Evolutionary conservation across 345 rosid species (phyloP).

Genomic region (Moricandia arvensis): DNA sequence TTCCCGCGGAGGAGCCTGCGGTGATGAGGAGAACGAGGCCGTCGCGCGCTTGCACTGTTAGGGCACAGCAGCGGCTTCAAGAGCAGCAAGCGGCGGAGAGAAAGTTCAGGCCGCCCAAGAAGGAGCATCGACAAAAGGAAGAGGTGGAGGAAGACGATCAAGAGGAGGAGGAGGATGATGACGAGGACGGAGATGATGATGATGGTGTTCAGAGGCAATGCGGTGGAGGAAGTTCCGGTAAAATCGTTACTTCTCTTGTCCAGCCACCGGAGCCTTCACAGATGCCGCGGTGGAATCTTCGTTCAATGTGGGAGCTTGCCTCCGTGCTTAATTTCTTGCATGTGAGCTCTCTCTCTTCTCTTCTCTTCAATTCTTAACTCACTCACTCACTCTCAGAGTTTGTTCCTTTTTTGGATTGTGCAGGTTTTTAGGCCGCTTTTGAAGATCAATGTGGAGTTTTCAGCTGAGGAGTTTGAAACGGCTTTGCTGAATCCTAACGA

Average conservation of each 20-base stretch:
- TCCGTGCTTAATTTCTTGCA: slow-evolving; percentile 94
- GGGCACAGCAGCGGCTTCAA: slow-evolving; percentile 75
- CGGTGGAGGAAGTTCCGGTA: slow-evolving; percentile 44
- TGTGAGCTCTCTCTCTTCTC: slow-evolving; percentile 48
- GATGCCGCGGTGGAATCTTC: slow-evolving; percentile 90
- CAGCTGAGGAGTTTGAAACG: slow-evolving; percentile 96
- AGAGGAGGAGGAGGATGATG: slow-evolving; percentile 34
- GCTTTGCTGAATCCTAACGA: slow-evolving; percentile 84
- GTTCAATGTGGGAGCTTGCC: slow-evolving; percentile 99
- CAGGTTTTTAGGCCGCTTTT: slow-evolving; percentile 86
- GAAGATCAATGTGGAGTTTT: slow-evolving; percentile 83
- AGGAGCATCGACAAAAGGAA: slow-evolving; percentile 36
- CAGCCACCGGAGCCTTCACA: slow-evolving; percentile 76
- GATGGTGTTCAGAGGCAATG: slow-evolving; percentile 47
- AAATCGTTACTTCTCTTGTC: slow-evolving; percentile 81
- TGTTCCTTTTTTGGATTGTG: slow-evolving; percentile 19
- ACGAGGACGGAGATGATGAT: slow-evolving; percentile 31
- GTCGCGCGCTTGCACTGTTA: slow-evolving; percentile 89
- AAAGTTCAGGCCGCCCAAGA: slow-evolving; percentile 57
- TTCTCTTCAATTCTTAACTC: not conserved
- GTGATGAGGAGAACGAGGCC: slow-evolving; percentile 76
- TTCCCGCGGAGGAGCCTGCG: slow-evolving; percentile 17
- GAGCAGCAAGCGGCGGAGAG: slow-evolving; percentile 67
- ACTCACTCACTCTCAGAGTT: not conserved
- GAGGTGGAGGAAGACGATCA: slow-evolving; percentile 53